Conservation (phyloP, 1,139 yeast species). For the Geotrichum australiense region DNA sequence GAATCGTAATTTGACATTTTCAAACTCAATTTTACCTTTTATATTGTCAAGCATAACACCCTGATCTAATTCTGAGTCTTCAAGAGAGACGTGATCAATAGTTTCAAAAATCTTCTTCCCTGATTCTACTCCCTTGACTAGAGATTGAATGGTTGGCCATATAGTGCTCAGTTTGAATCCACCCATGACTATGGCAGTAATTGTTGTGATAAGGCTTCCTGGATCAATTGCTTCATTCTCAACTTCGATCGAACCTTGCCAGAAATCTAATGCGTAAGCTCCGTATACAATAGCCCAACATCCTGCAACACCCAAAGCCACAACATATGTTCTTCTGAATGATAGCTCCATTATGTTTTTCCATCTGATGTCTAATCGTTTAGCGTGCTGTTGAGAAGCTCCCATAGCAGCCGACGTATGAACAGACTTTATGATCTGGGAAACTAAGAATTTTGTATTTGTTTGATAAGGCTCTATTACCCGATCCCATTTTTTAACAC, state of each 20-base stretch:
- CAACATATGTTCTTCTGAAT: constrained; percentile 29
- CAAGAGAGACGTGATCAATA: constrained; percentile 37
- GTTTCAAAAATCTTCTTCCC: constrained; percentile 38
- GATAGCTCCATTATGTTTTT: constrained; percentile 28
- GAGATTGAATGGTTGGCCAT: constrained; percentile 38
- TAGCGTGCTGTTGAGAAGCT: constrained; percentile 35
- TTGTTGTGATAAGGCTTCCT: constrained; percentile 35
- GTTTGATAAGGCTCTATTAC: constrained; percentile 7
- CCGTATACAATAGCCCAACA: constrained; percentile 35
- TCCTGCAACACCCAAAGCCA: constrained; percentile 34
- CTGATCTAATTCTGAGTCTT: constrained; percentile 30
- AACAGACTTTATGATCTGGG: constrained; percentile 30
- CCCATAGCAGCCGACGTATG: constrained; percentile 42
- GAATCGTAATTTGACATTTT: constrained; percentile 62
- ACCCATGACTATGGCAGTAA: constrained; percentile 39
- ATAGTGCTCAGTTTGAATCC: constrained; percentile 37
- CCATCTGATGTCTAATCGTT: constrained; percentile 32
- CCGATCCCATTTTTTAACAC: constrained; percentile 23
- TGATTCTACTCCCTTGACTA: constrained; percentile 38
- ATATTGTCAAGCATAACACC: constrained; percentile 22
- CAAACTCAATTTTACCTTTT: constrained; percentile 49
- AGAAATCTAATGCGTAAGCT: constrained; percentile 39
- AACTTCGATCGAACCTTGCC: constrained; percentile 39
- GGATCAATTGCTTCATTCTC: constrained; percentile 31
- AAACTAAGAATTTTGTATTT: constrained; percentile 25